Percentiles rank a stretch among this genome's conserved stretches.
These are phyloP conservation scores for Helianthus annuus DNA, from an alignment of 129 eudicot genomes.

Conservation along the genomic window HanXRQr2.0-SUNRISE NC_035437.2:154691782-154692281, in stretches of 20 bases:
- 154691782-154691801: slow-evolving; percentile 18
- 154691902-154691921: neutral
- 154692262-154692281: slow-evolving; percentile 90
- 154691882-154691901: neutral
- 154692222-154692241: slow-evolving; percentile 81
- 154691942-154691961: slow-evolving; percentile 8
- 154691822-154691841: neutral
- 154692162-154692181: slow-evolving; percentile 81
- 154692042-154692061: slow-evolving; percentile 53
- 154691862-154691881: slow-evolving; percentile 10
- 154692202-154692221: slow-evolving; percentile 67
- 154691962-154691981: slow-evolving; percentile 39
- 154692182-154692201: slow-evolving; percentile 91
- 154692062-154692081: slow-evolving; percentile 55
- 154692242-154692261: slow-evolving; percentile 70
- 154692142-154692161: slow-evolving; percentile 98
- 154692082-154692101: slow-evolving; percentile 54
- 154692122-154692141: slow-evolving; percentile 84
- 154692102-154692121: slow-evolving; percentile 71
- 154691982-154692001: slow-evolving; percentile 48
- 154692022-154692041: slow-evolving; percentile 30
- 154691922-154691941: neutral
- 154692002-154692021: slow-evolving; percentile 13
- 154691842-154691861: slow-evolving; percentile 51
- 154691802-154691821: neutral